Evolutionary conservation across 2,329 filamentous ascomycete species (phyloP).

Genomic region (Apiospora hydei): DNA sequence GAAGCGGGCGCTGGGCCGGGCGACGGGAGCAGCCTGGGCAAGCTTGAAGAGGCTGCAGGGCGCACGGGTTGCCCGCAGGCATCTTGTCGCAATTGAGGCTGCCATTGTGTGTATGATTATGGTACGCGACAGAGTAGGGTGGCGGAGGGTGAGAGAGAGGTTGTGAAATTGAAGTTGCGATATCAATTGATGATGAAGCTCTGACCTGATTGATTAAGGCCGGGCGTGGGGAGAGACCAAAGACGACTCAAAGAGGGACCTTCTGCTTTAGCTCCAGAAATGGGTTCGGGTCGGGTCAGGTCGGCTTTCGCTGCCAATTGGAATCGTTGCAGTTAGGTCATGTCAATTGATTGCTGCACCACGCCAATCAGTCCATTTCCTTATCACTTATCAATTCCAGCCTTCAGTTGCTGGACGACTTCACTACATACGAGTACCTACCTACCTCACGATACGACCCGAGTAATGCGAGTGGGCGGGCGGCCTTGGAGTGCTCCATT

Average conservation of each 20-base stretch:
- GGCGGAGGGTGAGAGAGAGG: background rate
- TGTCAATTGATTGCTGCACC: background rate
- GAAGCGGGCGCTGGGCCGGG: conserved; percentile 44
- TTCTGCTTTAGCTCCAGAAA: background rate
- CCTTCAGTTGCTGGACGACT: background rate
- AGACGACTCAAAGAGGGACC: background rate
- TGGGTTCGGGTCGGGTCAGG: background rate
- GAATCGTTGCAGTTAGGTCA: background rate
- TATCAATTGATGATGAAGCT: background rate
- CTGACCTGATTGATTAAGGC: conserved; percentile 13
- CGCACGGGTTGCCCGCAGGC: conserved; percentile 58
- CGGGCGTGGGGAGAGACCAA: background rate
- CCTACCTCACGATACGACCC: background rate
- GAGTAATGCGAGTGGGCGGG: conserved; percentile 2
- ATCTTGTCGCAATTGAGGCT: conserved; percentile 64
- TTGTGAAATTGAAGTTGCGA: too few relatives aligned
- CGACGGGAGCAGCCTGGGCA: conserved; percentile 49
- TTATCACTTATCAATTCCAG: background rate
- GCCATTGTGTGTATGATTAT: conserved; percentile 13
- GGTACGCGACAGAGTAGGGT: background rate
- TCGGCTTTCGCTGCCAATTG: conserved; percentile 5
- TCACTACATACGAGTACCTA: background rate
- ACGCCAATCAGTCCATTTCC: background rate
- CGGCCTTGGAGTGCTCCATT: background rate
- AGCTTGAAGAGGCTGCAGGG: conserved; percentile 43